Base-by-base conservation (phyloP, 2,329 filamentous ascomycete genomes). In the Niveomyces coronatus region DNA sequence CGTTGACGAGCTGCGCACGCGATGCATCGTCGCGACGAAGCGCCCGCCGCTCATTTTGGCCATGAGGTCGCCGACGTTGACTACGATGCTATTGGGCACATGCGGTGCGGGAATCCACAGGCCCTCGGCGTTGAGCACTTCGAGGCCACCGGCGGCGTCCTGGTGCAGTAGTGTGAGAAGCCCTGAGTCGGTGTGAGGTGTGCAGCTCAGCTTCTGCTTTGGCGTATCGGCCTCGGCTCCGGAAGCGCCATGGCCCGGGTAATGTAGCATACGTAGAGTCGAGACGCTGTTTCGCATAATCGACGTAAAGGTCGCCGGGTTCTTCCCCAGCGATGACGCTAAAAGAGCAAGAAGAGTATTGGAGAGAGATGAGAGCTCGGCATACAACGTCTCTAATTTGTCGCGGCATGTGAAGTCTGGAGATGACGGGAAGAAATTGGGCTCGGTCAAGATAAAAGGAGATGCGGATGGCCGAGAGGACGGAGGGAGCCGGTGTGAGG, bases 101-200 rank as follows among this genome's bases (percentile, higher is more conserved):
- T 43, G 35, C 18, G 41, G 37, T 16, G 37, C 37, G n/a, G 41
- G 17, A 16, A 43, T 37, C 41, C 41, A 43, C 4, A 22, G 27
- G 28, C 42, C 42, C 23, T 34, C 42, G 8, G 39, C 34, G 31
- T 41, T 40, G 42, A 27, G 42, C 23, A 41, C 42, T 24, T 44
- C 39, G 14, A 44, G 35, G 5, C 42, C 42, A 23, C 42, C 42
- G 4, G 35, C 39, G 9, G 24, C 26, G 31, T 44, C 42, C 15
- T 76, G 71, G 50, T 76, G 77, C 3, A 78, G 60, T n/a, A 78
- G 53, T 0, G 74, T 77, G 28, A 76, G 43, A 34, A 75, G 65
- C 42, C 68, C 71, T 65, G 70, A 77, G 50, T 76, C 74, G 0
- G 69, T 67, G 50, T 78, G 74, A 10, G 42, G 39, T 26, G 42